These are phyloP conservation scores for Nigrospora osmanthi DNA, from an alignment of 2,329 filamentous ascomycete genomes.

Conservation along the genomic window DNA sequence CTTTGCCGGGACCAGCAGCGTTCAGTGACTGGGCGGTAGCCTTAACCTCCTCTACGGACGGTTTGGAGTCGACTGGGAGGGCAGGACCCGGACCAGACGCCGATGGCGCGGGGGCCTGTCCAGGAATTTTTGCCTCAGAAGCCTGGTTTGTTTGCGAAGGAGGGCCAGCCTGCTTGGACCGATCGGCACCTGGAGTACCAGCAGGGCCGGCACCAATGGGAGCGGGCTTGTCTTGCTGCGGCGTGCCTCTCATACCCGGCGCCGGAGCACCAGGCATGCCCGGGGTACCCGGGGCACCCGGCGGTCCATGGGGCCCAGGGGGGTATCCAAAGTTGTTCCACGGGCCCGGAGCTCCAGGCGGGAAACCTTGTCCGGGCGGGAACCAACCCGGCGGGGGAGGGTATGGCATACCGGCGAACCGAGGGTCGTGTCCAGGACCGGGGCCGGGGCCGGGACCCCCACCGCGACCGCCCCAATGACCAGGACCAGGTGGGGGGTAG, in stretches of 20 bases:
- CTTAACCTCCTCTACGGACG: slow-evolving; percentile 44
- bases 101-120: slow-evolving; percentile 35
- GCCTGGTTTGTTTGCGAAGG: slow-evolving; percentile 37
- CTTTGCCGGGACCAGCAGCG: slow-evolving; percentile 16
- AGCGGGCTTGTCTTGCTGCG: slow-evolving; percentile 36
- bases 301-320: slow-evolving; percentile 38
- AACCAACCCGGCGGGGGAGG: slow-evolving; percentile 74
- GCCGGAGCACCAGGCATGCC: slow-evolving; percentile 21
- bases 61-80: slow-evolving; percentile 62
- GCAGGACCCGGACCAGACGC: slow-evolving; percentile 43
- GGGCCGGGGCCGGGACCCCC: slow-evolving; percentile 45
- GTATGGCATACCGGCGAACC: slow-evolving; percentile 70
- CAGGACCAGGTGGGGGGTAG: slow-evolving; percentile 43
- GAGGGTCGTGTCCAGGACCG: slow-evolving; percentile 48
- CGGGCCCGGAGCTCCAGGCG: slow-evolving; percentile 53
- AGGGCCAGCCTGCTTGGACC: slow-evolving; percentile 34
- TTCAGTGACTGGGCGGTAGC: slow-evolving; percentile 37
- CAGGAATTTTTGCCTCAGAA: slow-evolving; percentile 44
- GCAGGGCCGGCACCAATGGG: slow-evolving; percentile 44
- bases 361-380: slow-evolving; percentile 69
- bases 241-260: slow-evolving; percentile 21
- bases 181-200: slow-evolving; percentile 37
- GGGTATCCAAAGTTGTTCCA: slow-evolving; percentile 55
- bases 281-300: slow-evolving; percentile 31
- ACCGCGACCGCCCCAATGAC: slow-evolving; percentile 46